Base-by-base conservation (phyloP, 176 grass and related monocot species). In the Echinochloa phyllopogon region DNA sequence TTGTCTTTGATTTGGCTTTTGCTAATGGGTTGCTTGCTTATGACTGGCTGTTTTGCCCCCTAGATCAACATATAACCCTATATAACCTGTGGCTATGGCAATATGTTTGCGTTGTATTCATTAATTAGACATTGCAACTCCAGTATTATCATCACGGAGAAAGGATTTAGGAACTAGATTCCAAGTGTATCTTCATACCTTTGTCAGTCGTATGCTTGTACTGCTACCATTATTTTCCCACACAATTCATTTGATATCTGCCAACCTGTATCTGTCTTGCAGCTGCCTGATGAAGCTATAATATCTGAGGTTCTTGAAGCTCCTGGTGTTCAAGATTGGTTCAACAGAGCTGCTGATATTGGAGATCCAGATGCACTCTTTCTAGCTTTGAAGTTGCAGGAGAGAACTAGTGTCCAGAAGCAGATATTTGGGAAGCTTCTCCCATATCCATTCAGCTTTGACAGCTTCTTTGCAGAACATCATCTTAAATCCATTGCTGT, bases 361-460 rank as follows among this genome's bases (percentile, higher is more conserved):
- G 96, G 96, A 70, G 91, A 98, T 88, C 88, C 96, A 82, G 93
- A 99, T 92, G 96, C 96, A 59, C 88, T 99, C 27, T 92, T 92
- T 75, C 84, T 96, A 44, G 96, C 96, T 89, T 88, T 99, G 77
- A 99, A 94, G 81, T 75, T 99, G 81, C 96, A 96, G 87, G 83
- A 99, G 79, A 99, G 81, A 91, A 82, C 88, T 70, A 85, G 75
- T 72, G 48, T 79, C 45, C 91, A 95, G 81, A 90, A 66, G 27
- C 75, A 91, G 36, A 81, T 94, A 51, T 91, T 99, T 94, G 89
- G 93, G 21, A 99, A 90, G 75, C 94, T 99, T 70, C 88, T 98
- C 18, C 89, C 96, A 59, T 86, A 74, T 79, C 93, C 96, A 47
- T 96, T 96, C 84, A 96, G 77, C 82, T 27, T 58, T 67, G 88